A percentile compares a stretch with the other conserved stretches of the same genome.
These are phyloP conservation scores for Ascobolus immersus DNA, from an alignment of 495 filamentous ascomycete species.

Conservation along the genomic window DNA sequence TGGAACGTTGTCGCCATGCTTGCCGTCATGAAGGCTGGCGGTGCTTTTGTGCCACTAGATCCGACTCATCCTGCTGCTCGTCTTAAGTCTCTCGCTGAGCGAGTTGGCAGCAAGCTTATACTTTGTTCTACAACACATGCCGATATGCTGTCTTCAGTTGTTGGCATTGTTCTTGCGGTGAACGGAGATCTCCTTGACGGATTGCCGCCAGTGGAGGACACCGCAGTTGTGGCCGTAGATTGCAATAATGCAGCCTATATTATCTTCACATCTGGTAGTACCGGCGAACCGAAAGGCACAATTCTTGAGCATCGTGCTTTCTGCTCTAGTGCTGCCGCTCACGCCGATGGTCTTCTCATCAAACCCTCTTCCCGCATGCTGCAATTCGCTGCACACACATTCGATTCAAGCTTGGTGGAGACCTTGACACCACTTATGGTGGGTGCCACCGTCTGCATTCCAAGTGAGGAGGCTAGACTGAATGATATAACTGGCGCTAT, in stretches of 20 bases:
- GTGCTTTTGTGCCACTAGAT: constrained; percentile 46
- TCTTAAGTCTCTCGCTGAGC: constrained; percentile 30
- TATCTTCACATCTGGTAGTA: constrained; percentile 42
- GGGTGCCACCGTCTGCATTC: constrained; percentile 48
- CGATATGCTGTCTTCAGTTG: constrained; percentile 9
- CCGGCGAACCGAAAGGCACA: constrained; percentile 42
- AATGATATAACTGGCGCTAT: constrained; percentile 16
- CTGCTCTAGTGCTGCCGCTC: constrained; percentile 51
- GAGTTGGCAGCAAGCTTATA: constrained; percentile 24
- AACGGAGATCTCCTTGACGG: constrained; percentile 16
- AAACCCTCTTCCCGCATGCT: constrained; percentile 11
- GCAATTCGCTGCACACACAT: background rate
- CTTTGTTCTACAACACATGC: constrained; percentile 13
- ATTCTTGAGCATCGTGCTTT: constrained; percentile 22
- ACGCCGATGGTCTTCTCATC: constrained; percentile 43
- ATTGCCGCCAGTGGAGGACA: constrained; percentile 14
- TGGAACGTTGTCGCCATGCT: constrained; percentile 43
- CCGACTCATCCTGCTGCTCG: no score
- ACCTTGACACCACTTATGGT: constrained; percentile 54
- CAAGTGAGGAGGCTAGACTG: constrained; percentile 32
- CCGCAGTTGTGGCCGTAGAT: constrained; percentile 16
- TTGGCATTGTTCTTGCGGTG: constrained; percentile 12
- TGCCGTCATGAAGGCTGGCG: constrained; percentile 45
- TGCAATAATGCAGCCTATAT: constrained; percentile 26
- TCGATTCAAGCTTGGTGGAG: constrained; percentile 26